phyloP scores from a whole-genome alignment of 1,284 basidiomycete species.

The Neonothopanus nambi region DNA sequence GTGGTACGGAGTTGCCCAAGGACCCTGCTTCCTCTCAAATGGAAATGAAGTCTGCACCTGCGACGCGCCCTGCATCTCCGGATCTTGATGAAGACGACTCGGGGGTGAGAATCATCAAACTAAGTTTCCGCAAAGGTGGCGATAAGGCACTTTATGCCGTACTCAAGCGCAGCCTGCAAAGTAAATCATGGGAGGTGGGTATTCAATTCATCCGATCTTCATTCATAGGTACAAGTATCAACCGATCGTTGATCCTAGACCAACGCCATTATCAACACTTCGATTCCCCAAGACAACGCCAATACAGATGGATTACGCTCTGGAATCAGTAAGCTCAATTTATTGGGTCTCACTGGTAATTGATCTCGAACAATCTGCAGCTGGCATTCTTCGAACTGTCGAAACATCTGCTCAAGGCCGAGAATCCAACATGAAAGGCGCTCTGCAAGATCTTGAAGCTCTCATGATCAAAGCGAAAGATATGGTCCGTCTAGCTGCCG shows the following conservation, averaged over 20 bases:
- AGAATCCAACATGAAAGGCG: constrained; percentile 72
- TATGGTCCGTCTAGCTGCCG: constrained; percentile 89
- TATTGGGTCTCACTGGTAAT: neutral
- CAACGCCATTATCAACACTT: neutral
- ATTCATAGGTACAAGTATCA: neutral
- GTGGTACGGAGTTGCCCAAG: constrained; percentile 55
- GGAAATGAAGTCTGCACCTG: constrained; percentile 57
- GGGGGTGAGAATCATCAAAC: constrained; percentile 50
- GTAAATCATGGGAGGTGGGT: constrained; percentile 80
- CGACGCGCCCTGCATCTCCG: constrained; percentile 57
- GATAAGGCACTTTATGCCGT: constrained; percentile 83
- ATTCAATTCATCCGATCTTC: constrained; percentile 8
- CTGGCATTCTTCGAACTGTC: constrained; percentile 77
- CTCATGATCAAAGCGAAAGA: constrained; percentile 91
- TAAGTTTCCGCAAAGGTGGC: constrained; percentile 92
- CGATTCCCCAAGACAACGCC: neutral
- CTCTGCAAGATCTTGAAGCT: constrained; percentile 88
- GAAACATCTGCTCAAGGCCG: constrained; percentile 67
- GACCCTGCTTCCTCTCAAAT: constrained; percentile 19
- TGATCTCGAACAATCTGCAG: constrained; percentile 39
- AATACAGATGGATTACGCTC: constrained; percentile 23
- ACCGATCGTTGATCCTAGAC: constrained; percentile 18
- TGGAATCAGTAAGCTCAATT: constrained; percentile 9
- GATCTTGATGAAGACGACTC: constrained; percentile 34
- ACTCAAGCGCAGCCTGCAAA: constrained; percentile 75